A percentile compares a stretch with the other conserved stretches of the same genome.
phyloP scores from a whole-genome alignment of 2,329 filamentous ascomycete genomes.

The Furcasterigmium furcatum region DNA sequence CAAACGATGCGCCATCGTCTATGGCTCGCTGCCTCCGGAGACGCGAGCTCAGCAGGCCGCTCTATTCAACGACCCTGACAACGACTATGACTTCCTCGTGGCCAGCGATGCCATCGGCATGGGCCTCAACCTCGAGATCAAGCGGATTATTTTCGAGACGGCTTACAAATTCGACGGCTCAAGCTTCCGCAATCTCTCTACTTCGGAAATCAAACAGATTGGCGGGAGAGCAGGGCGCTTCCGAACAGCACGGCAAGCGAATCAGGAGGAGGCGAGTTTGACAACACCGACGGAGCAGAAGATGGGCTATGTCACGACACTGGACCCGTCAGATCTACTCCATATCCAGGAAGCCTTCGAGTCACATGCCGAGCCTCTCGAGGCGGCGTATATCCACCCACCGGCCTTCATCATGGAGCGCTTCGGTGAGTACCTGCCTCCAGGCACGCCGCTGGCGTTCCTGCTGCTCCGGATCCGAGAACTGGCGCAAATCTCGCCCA shows the following conservation, averaged over 20 bases:
- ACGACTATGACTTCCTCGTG: conserved; percentile 91
- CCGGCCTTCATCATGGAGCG: conserved; percentile 67
- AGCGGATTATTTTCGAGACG: conserved; percentile 83
- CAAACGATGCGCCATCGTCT: conserved; percentile 84
- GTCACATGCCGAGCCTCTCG: conserved; percentile 61
- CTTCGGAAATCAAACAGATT: conserved; percentile 91
- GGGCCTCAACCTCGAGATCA: conserved; percentile 91
- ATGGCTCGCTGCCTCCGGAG: conserved; percentile 87
- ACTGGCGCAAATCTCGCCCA: conserved; percentile 57
- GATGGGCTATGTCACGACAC: conserved; percentile 73
- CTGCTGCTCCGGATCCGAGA: conserved; percentile 74
- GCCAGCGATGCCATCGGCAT: conserved; percentile 97
- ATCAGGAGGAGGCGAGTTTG: conserved; percentile 1
- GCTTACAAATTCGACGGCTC: conserved; percentile 68
- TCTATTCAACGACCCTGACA: conserved; percentile 92
- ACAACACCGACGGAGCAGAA: conserved; percentile 27
- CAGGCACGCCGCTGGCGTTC: conserved; percentile 77
- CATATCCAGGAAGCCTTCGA: conserved; percentile 61
- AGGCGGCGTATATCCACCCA: conserved; percentile 70
- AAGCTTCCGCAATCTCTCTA: conserved; percentile 53
- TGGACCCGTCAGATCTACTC: conserved; percentile 67
- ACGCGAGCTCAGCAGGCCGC: conserved; percentile 87
- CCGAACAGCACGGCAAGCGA: conserved; percentile 60
- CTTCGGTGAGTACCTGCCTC: conserved; percentile 80
- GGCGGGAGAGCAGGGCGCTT: conserved; percentile 88